Percentiles rank a stretch among this genome's conserved stretches.
Conservation (phyloP, 2,329 filamentous ascomycete genomes). For the Penicillium decumbens region DNA sequence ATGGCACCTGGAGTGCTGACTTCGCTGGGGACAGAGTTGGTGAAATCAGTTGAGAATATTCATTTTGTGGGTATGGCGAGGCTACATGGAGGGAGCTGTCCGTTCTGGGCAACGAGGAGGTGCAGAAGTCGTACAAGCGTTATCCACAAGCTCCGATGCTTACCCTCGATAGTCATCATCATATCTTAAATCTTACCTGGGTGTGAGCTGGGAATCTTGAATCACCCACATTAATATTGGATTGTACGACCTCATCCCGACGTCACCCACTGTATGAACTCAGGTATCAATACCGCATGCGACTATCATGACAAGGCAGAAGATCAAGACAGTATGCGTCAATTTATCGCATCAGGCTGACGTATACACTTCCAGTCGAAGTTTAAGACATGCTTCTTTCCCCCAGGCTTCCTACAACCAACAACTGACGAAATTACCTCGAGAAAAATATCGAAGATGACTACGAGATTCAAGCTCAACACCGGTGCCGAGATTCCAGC, state of each 20-base stretch:
- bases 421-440: neutral
- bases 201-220: too few species aligned
- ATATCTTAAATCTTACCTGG: neutral
- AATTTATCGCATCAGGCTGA: neutral
- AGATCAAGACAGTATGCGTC: too few species aligned
- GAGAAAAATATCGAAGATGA: slow-evolving; percentile 14
- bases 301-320: neutral
- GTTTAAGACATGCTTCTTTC: neutral
- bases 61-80: slow-evolving; percentile 56
- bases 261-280: slow-evolving; percentile 4
- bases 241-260: slow-evolving; percentile 1
- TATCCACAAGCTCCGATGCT: neutral
- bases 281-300: neutral
- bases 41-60: slow-evolving; percentile 37
- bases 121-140: slow-evolving; percentile 19
- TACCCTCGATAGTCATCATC: neutral
- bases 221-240: too few species aligned
- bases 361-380: neutral
- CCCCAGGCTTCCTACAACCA: neutral
- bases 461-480: slow-evolving; percentile 44
- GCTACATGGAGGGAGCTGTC: slow-evolving; percentile 57
- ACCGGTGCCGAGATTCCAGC: slow-evolving; percentile 47
- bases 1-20: too few species aligned
- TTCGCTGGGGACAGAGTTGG: slow-evolving; percentile 26
- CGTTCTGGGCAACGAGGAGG: slow-evolving; percentile 49